phyloP scores from a whole-genome alignment of 2,329 filamentous ascomycete species.

The Achaetomium macrosporum region DNA sequence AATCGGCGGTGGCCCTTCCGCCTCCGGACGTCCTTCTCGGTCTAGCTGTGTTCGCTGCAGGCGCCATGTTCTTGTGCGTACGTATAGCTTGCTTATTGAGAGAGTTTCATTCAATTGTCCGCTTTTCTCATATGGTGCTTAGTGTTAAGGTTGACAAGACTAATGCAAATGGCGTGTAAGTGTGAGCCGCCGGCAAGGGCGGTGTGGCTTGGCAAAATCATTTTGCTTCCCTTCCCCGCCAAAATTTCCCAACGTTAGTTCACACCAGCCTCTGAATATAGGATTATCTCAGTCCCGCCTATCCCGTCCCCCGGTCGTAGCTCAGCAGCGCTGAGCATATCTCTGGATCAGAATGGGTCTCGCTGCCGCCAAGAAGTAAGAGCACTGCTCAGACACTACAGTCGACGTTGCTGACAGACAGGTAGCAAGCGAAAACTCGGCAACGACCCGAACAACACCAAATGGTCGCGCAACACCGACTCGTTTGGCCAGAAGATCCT shows the following conservation, averaged over 20 bases:
- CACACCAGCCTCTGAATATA: neutral
- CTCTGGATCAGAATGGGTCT: slow-evolving; percentile 53
- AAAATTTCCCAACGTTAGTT: slow-evolving; percentile 16
- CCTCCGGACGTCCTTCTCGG: neutral
- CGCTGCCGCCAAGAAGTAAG: slow-evolving; percentile 61
- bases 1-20: neutral
- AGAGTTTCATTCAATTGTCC: slow-evolving; percentile 6
- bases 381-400: neutral
- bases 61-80: slow-evolving; percentile 14
- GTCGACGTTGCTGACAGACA: slow-evolving; percentile 15
- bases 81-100: neutral
- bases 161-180: neutral
- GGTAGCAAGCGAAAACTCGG: slow-evolving; percentile 61
- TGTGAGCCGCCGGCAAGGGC: slow-evolving; percentile 2
- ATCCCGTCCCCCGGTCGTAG: neutral
- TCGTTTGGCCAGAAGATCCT: slow-evolving; percentile 89
- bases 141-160: neutral
- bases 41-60: slow-evolving; percentile 17
- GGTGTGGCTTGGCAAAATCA: slow-evolving; percentile 19
- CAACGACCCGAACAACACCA: slow-evolving; percentile 90
- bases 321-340: slow-evolving; percentile 17
- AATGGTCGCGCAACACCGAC: slow-evolving; percentile 77
- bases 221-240: slow-evolving; percentile 21
- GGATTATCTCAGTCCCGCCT: neutral
- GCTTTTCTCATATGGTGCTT: no score